A percentile compares a stretch with the other conserved stretches of the same genome.
phyloP scores from a whole-genome alignment of 2,329 filamentous ascomycete species.

The Fusarium setosum region DNA sequence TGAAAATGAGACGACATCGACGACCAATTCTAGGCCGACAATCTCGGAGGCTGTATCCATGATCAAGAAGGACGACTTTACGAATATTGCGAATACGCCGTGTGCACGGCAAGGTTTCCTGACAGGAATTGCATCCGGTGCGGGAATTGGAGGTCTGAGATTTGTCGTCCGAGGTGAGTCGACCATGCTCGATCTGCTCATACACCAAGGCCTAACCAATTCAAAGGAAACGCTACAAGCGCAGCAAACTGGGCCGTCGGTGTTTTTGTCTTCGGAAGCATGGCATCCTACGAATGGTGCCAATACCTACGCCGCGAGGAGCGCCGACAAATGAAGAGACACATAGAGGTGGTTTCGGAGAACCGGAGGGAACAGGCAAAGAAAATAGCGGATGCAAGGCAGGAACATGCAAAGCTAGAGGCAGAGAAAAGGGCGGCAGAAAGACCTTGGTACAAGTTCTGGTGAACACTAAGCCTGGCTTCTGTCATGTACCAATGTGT shows the following conservation, averaged over 20 bases:
- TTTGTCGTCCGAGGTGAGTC: conserved; percentile 79
- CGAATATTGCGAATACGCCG: conserved; percentile 79
- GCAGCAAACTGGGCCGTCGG: conserved; percentile 90
- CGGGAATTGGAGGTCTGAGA: conserved; percentile 78
- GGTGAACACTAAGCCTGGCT: conserved; percentile 51
- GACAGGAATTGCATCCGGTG: conserved; percentile 84
- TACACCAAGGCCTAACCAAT: conserved; percentile 16
- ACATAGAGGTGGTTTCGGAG: conserved; percentile 73
- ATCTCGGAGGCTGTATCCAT: conserved; percentile 71
- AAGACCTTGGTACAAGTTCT: conserved; percentile 67
- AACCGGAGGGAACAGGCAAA: conserved; percentile 62
- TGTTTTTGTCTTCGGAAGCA: conserved; percentile 76
- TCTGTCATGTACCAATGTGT: conserved; percentile 36
- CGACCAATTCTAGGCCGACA: conserved; percentile 50
- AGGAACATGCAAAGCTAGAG: conserved; percentile 46
- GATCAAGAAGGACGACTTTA: conserved; percentile 76
- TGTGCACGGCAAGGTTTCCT: conserved; percentile 87
- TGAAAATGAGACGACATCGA: conserved; percentile 32
- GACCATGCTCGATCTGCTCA: background rate
- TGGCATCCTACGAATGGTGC: conserved; percentile 86
- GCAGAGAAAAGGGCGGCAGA: conserved; percentile 49
- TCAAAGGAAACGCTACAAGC: conserved; percentile 50
- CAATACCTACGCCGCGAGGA: conserved; percentile 80
- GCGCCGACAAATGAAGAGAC: conserved; percentile 84
- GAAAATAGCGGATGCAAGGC: conserved; percentile 56